phyloP scores from a whole-genome alignment of 2,329 filamentous ascomycete species.

The Catunica adiposa region DNA sequence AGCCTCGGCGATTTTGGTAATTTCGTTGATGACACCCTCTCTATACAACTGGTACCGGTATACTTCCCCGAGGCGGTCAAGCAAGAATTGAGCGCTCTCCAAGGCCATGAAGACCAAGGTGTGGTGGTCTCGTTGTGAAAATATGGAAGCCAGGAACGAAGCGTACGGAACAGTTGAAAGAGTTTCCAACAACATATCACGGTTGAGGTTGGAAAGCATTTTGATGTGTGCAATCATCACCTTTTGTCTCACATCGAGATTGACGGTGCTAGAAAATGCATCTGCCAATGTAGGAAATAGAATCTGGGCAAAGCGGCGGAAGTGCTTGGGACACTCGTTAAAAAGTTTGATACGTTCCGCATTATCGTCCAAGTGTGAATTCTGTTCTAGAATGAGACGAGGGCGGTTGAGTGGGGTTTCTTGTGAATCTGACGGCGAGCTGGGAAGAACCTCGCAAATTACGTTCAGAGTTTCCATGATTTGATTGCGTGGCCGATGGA shows the following conservation, averaged over 20 bases:
- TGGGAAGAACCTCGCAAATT: slow-evolving; percentile 79
- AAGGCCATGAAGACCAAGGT: slow-evolving; percentile 73
- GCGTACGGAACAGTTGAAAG: slow-evolving; percentile 81
- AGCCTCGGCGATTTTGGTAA: slow-evolving; percentile 53
- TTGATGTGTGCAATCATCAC: slow-evolving; percentile 91
- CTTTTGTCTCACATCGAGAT: slow-evolving; percentile 84
- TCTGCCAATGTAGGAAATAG: slow-evolving; percentile 89
- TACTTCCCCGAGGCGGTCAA: slow-evolving; percentile 67
- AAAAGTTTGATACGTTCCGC: slow-evolving; percentile 72
- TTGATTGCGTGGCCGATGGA: slow-evolving; percentile 87
- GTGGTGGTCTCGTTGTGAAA: slow-evolving; percentile 88
- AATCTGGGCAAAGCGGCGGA: slow-evolving; percentile 83
- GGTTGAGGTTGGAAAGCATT: slow-evolving; percentile 92
- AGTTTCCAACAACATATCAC: slow-evolving; percentile 66
- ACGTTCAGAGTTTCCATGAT: slow-evolving; percentile 95
- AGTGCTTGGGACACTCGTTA: slow-evolving; percentile 65
- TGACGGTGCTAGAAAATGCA: slow-evolving; percentile 94
- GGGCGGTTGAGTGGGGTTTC: slow-evolving; percentile 21
- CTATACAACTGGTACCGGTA: slow-evolving; percentile 96
- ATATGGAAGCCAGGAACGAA: slow-evolving; percentile 84
- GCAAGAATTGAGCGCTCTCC: slow-evolving; percentile 74
- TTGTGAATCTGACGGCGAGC: slow-evolving; percentile 21
- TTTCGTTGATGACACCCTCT: slow-evolving; percentile 87
- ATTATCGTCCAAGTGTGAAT: slow-evolving; percentile 27
- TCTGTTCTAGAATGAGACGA: neutral